phyloP scores from a whole-genome alignment of 2,329 filamentous ascomycete species.

The Didymella lethalis region DNA sequence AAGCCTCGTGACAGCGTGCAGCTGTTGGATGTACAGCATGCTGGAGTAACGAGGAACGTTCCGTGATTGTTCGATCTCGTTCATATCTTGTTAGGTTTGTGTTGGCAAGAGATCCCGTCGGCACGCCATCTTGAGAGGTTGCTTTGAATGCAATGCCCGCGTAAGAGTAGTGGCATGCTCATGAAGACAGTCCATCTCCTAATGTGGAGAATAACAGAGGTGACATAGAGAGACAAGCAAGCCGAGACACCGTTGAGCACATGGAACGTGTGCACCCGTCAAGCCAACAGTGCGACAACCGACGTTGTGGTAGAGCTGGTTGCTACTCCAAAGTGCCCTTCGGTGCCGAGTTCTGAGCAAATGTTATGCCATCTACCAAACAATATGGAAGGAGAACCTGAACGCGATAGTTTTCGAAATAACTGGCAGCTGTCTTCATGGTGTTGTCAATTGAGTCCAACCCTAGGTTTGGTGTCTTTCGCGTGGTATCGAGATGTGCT shows the following conservation, averaged over 20 bases:
- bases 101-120: no score
- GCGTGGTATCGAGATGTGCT: not conserved
- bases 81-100: not conserved
- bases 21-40: not conserved
- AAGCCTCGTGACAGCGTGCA: conserved; percentile 3
- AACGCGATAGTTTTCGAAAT: not conserved
- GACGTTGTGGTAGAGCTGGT: conserved; percentile 1
- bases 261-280: conserved; percentile 3
- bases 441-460: not conserved
- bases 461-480: not conserved
- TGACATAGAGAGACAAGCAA: not conserved
- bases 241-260: conserved; percentile 2
- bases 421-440: not conserved
- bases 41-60: not conserved
- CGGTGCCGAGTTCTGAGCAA: not conserved
- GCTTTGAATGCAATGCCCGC: not conserved
- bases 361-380: not conserved
- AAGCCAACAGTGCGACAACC: conserved; percentile 4
- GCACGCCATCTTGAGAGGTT: not conserved
- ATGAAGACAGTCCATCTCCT: not conserved
- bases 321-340: not conserved
- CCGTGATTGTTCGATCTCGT: no score
- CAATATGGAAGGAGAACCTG: not conserved
- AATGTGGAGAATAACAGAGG: not conserved
- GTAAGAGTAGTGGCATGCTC: not conserved